Evolutionary conservation across 345 rosid genomes (phyloP).

Genomic region (Salix udensis): DNA sequence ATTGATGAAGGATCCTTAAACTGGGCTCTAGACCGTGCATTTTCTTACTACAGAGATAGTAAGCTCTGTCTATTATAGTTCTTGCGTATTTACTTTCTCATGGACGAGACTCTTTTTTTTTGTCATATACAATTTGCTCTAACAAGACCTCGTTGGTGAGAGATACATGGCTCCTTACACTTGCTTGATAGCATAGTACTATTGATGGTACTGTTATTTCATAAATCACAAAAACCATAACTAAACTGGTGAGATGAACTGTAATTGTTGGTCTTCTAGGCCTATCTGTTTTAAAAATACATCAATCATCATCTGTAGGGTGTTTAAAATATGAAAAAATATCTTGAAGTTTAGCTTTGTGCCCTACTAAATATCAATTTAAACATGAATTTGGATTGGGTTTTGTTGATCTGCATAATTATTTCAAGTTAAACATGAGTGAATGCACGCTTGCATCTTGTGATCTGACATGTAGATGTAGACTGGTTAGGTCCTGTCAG

Average conservation of each 20-base stretch:
- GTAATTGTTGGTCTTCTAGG: neutral
- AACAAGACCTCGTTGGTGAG: neutral
- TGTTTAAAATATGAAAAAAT: neutral
- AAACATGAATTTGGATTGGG: neutral
- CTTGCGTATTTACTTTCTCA: neutral
- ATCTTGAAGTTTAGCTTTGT: neutral
- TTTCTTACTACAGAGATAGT: constrained; percentile 42
- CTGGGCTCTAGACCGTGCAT: constrained; percentile 49
- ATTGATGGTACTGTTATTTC: neutral
- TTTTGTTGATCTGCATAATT: neutral
- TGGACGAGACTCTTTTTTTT: neutral
- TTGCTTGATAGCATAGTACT: neutral
- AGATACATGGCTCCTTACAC: neutral
- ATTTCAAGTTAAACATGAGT: neutral
- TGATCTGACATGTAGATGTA: neutral
- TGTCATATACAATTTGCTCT: neutral
- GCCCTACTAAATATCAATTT: neutral
- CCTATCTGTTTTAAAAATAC: neutral
- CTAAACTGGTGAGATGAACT: neutral
- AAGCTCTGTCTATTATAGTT: constrained; percentile 16
- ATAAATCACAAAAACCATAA: neutral
- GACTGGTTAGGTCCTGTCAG: neutral
- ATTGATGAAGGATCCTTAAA: constrained; percentile 54
- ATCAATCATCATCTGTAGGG: neutral
- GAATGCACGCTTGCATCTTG: neutral